Percentiles rank a stretch among this genome's conserved stretches.
Evolutionary conservation across 2,329 filamentous ascomycete species (phyloP).

Genomic region (Claviceps sp.): DNA sequence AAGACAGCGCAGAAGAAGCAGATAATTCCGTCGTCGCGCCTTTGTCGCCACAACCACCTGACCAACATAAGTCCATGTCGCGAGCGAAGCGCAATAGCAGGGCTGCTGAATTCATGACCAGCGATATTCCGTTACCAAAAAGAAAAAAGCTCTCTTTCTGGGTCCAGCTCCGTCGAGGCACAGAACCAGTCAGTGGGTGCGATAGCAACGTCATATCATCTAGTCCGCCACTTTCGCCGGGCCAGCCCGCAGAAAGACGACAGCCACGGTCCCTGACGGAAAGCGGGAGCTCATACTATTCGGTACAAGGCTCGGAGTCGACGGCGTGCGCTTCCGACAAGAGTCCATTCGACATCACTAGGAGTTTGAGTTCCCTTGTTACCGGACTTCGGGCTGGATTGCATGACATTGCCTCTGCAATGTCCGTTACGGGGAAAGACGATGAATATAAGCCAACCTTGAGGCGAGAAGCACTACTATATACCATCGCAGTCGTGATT

Average conservation of each 20-base stretch:
- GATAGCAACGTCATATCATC: not conserved
- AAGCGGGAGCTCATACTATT: not conserved
- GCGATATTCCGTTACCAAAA: not conserved
- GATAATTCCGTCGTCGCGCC: not conserved
- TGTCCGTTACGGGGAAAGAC: not conserved
- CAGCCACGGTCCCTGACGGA: not conserved
- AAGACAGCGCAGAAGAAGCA: not conserved
- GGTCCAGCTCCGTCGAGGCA: not conserved
- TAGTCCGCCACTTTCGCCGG: not conserved
- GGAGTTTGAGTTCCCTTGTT: not conserved
- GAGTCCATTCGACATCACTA: not conserved
- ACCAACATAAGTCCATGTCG: not conserved
- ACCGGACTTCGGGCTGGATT: not conserved
- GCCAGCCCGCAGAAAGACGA: not conserved
- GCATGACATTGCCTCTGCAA: not conserved
- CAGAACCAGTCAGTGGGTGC: not conserved
- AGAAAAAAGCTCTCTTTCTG: conserved; percentile 1
- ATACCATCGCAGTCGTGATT: conserved; percentile 1
- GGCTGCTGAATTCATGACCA: not conserved
- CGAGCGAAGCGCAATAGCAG: not conserved
- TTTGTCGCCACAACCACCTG: not conserved
- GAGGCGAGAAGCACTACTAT: not conserved
- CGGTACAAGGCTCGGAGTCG: not conserved
- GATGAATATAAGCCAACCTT: not conserved
- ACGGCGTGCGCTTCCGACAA: not conserved